Evolutionary conservation across 108 stramenopile species (phyloP), one percentile per base, ranked within the genome.

Genomic region (Chaetoceros tenuissimus): DNA sequence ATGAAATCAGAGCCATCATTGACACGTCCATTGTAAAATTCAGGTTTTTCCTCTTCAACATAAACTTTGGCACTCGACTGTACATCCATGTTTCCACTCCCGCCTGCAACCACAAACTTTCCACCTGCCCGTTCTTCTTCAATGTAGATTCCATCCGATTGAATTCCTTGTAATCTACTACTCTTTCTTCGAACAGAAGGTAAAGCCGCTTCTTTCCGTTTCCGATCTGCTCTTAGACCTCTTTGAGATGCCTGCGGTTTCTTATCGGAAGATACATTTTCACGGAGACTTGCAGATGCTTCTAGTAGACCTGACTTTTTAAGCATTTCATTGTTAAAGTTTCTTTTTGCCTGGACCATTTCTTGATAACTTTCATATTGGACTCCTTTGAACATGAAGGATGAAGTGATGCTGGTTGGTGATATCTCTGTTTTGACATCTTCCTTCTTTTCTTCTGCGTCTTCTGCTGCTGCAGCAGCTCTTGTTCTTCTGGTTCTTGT

Each of bases 281-380:
- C 21, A 1, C 28, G 47, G 2, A 78, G 19, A 18, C 57, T 59
- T 2, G 66, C 57, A 28, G 70, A 64, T 18, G 74, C 75, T 31
- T 70, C 71, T 34, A 77, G 51, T 2, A 92, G 70, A n/a, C 89
- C 89, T 1, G 75, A 68, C 1, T 51, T 59, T 0, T 34, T 24
- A 16, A 92, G 60, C 22, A 75, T 46, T 45, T 77, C 47, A 49
- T 72, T 63, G 46, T 92, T 92, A 44, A 85, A 67, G 57, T 73
- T 51, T 13, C 89, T 81, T 61, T 92, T 92, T 46, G 89, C 89
- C 46, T 78, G 28, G 31, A 91, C 89, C 79, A 85, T 79, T 24
- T 85, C 85, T 58, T 79, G 75, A 53, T 91, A 91, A 26, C 69
- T 73, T 1, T 51, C 25, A 48, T 69, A 87, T 0, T 54, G 24